phyloP scores from a whole-genome alignment of 208 protist species.

The Trypanosoma cruzi region DNA sequence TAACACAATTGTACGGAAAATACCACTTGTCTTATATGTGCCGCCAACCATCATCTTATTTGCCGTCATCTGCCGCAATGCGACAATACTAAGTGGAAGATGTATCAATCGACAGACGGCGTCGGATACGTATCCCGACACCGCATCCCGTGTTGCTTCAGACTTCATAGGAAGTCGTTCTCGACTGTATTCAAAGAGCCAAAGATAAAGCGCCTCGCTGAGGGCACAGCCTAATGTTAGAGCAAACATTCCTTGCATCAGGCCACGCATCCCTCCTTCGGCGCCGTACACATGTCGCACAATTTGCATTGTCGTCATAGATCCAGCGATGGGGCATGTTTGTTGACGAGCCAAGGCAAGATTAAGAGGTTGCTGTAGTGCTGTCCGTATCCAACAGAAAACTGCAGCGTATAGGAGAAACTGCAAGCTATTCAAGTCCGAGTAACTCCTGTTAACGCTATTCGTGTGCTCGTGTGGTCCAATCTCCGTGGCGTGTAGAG shows the following conservation, averaged over 20 bases:
- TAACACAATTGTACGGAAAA: slow-evolving; percentile 17
- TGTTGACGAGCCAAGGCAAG: slow-evolving; percentile 81
- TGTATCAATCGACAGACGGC: slow-evolving; percentile 67
- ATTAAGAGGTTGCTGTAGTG: slow-evolving; percentile 82
- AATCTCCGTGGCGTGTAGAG: neutral
- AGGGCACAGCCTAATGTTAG: slow-evolving; percentile 69
- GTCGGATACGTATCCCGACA: slow-evolving; percentile 69
- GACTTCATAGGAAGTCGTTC: slow-evolving; percentile 45
- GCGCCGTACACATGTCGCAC: slow-evolving; percentile 41
- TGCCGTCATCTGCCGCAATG: slow-evolving; percentile 84
- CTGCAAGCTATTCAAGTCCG: slow-evolving; percentile 48
- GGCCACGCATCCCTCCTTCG: slow-evolving; percentile 60
- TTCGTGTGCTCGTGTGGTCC: slow-evolving; percentile 67
- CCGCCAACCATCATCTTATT: slow-evolving; percentile 1
- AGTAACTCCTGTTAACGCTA: slow-evolving; percentile 79
- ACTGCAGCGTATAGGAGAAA: slow-evolving; percentile 64
- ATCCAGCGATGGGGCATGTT: slow-evolving; percentile 39
- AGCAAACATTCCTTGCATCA: slow-evolving; percentile 60
- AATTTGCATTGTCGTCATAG: slow-evolving; percentile 36
- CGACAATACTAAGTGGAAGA: slow-evolving; percentile 81
- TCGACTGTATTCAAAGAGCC: slow-evolving; percentile 71
- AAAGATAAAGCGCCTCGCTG: slow-evolving; percentile 84
- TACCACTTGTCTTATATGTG: slow-evolving; percentile 29
- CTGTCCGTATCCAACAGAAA: slow-evolving; percentile 73
- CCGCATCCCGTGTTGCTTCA: slow-evolving; percentile 45